Evolutionary conservation across 208 protist genomes (phyloP), one percentile per base, ranked within the genome.

Genomic region (Wallacemonas sp.): DNA sequence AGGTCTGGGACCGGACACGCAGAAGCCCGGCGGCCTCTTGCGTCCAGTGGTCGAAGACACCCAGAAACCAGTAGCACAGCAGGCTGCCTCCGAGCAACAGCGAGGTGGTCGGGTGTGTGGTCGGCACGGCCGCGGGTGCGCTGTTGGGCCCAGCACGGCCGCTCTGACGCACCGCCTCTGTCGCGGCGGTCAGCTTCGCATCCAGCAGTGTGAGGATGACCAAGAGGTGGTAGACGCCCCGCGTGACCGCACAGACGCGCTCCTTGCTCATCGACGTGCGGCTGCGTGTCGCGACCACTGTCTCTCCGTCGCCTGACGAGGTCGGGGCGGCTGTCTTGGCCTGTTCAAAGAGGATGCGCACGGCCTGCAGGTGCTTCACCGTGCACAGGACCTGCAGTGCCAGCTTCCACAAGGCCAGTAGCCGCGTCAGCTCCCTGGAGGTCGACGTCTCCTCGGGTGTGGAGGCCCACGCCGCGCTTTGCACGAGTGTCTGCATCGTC

Each of bases 21-120:
- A 33, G 32, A 10, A 33, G n/a, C 4, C 20, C 52, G 11, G 29
- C 32, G 11, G 36, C 57, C 38, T 46, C 57, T 4, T 22, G 36
- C 16, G 11, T 8, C 3, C 77, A 25, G 26, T 45, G 32, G 28
- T 69, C 28, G 33, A 72, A 72, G 0, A 66, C 25, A 5, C 38
- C 62, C n/a, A 86, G 74, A 7, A 91, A 49, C 71, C 76, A 86
- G 64, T 87, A 42, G n/a, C 87, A 46, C 20, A 84, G 26, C 52
- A 89, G 62, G 36, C 71, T 84, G 41, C 88, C 88, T 25, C 85
- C 88, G 11, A 94, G 85, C 36, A 89, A 61, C 39, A 89, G 57
- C 16, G 80, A 46, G 18, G 75, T 77, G 39, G 72, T 57, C 16
- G 68, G 75, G 46, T 79, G 74, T 18, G 44, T 61, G 14, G 22